Percentiles rank a stretch among this genome's conserved stretches.
Conservation (phyloP, 208 protist genomes). For the Trypanosoma rangeli region DNA sequence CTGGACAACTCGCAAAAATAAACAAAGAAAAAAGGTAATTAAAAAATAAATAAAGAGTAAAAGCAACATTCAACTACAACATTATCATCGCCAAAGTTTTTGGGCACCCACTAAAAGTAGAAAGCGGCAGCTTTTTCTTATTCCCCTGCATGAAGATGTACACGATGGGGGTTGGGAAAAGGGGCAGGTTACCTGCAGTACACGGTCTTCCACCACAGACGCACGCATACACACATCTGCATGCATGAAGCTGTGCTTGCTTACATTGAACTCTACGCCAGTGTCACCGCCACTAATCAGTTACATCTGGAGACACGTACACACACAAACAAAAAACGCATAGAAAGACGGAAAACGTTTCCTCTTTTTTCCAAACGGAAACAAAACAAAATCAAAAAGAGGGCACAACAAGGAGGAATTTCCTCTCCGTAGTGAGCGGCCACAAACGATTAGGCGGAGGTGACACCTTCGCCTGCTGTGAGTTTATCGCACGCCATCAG, state of each 20-base stretch:
- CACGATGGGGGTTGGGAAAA: not conserved
- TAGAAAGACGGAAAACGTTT: not conserved
- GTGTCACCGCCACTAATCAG: not conserved
- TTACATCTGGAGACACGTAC: not conserved
- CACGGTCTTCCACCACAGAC: not conserved
- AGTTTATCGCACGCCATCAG: conserved; percentile 55
- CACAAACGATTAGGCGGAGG: conserved; percentile 9
- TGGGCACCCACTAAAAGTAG: not conserved
- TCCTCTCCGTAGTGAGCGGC: not conserved
- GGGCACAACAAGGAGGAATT: too few relatives aligned
- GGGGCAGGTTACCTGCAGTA: not conserved
- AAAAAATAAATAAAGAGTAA: too few relatives aligned
- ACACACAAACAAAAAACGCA: not conserved
- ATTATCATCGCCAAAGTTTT: too few relatives aligned
- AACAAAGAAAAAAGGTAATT: too few relatives aligned
- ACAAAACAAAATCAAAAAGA: not conserved
- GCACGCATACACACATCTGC: not conserved
- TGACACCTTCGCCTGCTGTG: conserved; percentile 56
- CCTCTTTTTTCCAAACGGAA: not conserved
- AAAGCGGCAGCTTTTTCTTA: not conserved
- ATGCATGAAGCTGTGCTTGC: not conserved
- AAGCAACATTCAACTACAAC: too few relatives aligned
- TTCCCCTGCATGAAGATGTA: not conserved
- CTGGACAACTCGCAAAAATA: too few relatives aligned
- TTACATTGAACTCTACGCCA: not conserved